A percentile compares a stretch with the other conserved stretches of the same genome.
phyloP scores from a whole-genome alignment of 2,329 filamentous ascomycete genomes.

The Penicillium sp. region DNA sequence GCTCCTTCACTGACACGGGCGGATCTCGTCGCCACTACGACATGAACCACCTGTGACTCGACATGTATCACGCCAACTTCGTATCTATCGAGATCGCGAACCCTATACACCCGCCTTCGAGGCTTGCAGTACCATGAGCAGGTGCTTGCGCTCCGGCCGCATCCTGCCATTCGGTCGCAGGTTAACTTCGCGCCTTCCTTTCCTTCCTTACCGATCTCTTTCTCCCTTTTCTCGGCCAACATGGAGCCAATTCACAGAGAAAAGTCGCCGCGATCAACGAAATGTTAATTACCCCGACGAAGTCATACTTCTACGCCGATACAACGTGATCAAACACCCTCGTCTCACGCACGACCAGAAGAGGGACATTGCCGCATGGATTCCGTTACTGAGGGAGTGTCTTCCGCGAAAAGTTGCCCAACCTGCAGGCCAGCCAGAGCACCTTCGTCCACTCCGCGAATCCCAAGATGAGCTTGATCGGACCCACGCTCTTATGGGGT shows the following conservation, averaged over 20 bases:
- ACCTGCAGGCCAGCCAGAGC: slow-evolving; percentile 2
- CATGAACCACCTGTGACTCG: slow-evolving; percentile 22
- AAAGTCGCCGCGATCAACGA: slow-evolving; percentile 3
- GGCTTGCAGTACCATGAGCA: slow-evolving; percentile 43
- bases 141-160: slow-evolving; percentile 37
- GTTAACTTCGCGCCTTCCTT: slow-evolving; percentile 17
- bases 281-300: slow-evolving; percentile 17
- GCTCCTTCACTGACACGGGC: neutral
- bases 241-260: slow-evolving; percentile 1
- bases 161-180: slow-evolving; percentile 35
- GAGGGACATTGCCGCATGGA: slow-evolving; percentile 33
- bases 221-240: slow-evolving; percentile 8
- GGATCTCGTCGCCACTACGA: neutral
- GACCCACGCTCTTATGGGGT: slow-evolving; percentile 30
- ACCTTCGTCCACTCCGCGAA: slow-evolving; percentile 10
- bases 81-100: slow-evolving; percentile 30
- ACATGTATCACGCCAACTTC: slow-evolving; percentile 26
- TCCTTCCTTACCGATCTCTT: slow-evolving; percentile 9
- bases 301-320: slow-evolving; percentile 20
- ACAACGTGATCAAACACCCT: slow-evolving; percentile 13
- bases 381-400: slow-evolving; percentile 34
- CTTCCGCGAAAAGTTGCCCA: slow-evolving; percentile 22
- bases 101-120: slow-evolving; percentile 26
- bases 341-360: slow-evolving; percentile 18
- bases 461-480: slow-evolving; percentile 22